Evolutionary conservation across 495 filamentous ascomycete genomes (phyloP).

Genomic region (Penicillium mononematosum): DNA sequence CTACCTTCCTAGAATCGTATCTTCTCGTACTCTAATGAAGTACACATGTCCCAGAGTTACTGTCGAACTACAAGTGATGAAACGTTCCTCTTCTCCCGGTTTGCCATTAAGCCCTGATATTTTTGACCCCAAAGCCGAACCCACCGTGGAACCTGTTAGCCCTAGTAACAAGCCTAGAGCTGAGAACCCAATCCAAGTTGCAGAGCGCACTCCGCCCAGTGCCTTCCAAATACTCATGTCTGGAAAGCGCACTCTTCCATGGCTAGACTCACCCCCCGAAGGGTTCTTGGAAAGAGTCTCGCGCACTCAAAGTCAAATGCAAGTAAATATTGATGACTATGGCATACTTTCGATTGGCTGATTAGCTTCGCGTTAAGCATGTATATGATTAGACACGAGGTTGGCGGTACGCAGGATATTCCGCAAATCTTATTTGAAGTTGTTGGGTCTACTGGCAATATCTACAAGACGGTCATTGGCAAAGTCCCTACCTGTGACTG

Average conservation of each 20-base stretch:
- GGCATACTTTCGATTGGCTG: neutral
- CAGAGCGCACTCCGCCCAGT: neutral
- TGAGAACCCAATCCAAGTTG: neutral
- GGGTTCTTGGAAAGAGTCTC: neutral
- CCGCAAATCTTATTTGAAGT: conserved; percentile 62
- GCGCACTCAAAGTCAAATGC: neutral
- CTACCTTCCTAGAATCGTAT: no score
- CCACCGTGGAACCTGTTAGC: no score
- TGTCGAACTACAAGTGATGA: no score
- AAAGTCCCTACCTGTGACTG: conserved; percentile 64
- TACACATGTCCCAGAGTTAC: no score
- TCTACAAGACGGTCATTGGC: conserved; percentile 62
- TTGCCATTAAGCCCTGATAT: no score
- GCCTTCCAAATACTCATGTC: neutral
- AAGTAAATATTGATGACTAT: neutral
- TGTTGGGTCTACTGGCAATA: conserved; percentile 72
- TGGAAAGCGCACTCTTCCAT: neutral
- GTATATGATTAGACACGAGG: conserved; percentile 54
- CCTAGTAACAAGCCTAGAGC: no score
- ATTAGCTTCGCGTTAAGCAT: conserved; percentile 40
- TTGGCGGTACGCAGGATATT: conserved; percentile 36
- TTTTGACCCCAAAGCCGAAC: no score
- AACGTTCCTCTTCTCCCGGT: no score
- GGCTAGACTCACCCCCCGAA: neutral
- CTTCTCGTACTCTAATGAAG: no score